Evolutionary conservation across 2,329 filamentous ascomycete genomes (phyloP).

Genomic region (Parascedosporium putredinis): DNA sequence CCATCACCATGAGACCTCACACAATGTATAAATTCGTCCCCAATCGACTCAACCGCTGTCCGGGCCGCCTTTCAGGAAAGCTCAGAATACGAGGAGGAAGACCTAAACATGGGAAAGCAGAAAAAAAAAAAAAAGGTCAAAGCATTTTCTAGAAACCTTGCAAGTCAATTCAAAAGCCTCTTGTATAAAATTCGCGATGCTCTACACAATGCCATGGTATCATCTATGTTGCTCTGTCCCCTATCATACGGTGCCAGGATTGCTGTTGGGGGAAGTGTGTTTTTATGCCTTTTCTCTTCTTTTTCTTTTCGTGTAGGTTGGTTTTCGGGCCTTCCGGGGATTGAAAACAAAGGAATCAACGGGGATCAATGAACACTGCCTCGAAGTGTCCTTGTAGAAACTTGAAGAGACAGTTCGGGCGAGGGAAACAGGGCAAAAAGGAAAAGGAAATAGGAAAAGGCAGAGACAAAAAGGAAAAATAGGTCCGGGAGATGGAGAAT

Average conservation of each 20-base stretch:
- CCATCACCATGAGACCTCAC: no score
- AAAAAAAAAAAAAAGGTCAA: not conserved
- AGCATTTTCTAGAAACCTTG: no score
- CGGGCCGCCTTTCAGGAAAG: no score
- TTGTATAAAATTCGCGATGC: not conserved
- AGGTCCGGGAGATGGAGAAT: conserved; percentile 8
- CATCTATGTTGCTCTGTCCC: conserved; percentile 6
- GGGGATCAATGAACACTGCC: conserved; percentile 16
- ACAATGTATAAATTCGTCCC: no score
- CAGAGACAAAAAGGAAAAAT: conserved; percentile 3
- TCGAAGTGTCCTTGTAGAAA: no score
- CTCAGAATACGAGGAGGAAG: no score
- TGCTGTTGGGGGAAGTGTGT: not conserved
- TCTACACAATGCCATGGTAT: conserved; percentile 9
- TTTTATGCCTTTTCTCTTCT: conserved; percentile 9
- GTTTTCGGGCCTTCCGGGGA: not conserved
- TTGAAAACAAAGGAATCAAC: conserved; percentile 12
- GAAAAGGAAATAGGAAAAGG: conserved; percentile 11
- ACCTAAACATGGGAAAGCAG: no score
- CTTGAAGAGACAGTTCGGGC: no score
- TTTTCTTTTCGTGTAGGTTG: conserved; percentile 4
- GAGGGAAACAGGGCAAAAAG: conserved; percentile 11
- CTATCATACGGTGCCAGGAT: no score
- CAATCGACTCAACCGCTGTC: no score
- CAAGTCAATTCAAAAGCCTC: no score